Conservation (phyloP, 169 alveolate species). For the Babesia bigemina region DNA sequence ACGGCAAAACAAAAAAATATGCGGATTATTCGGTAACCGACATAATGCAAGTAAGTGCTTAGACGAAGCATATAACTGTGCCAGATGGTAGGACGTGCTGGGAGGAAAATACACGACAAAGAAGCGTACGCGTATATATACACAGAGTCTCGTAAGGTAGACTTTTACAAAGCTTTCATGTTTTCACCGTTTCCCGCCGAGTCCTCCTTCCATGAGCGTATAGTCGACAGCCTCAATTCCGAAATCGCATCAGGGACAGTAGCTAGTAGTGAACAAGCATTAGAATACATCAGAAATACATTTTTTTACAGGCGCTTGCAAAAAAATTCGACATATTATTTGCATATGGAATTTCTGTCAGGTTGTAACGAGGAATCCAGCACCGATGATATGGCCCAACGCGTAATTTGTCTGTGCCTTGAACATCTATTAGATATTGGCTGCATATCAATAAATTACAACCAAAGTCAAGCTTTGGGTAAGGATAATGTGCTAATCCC, state of each 20-base stretch:
- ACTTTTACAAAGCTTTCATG: constrained; percentile 95
- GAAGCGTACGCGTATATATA: constrained; percentile 95
- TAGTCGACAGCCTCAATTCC: constrained; percentile 96
- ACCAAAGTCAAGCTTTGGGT: neutral
- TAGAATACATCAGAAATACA: constrained; percentile 84
- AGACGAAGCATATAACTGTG: neutral
- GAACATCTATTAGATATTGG: constrained; percentile 51
- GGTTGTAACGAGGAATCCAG: constrained; percentile 38
- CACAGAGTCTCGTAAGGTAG: constrained; percentile 94
- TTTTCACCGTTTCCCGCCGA: constrained; percentile 99
- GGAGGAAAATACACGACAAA: constrained; percentile 97
- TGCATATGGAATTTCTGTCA: constrained; percentile 36
- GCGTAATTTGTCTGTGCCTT: constrained; percentile 32
- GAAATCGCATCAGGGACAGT: constrained; percentile 96
- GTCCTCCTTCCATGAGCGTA: constrained; percentile 86
- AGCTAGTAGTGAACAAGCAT: constrained; percentile 74
- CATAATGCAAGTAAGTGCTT: constrained; percentile 58
- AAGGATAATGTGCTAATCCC: constrained; percentile 56
- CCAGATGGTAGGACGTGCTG: constrained; percentile 99
- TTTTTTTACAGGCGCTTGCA: constrained; percentile 83
- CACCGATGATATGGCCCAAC: constrained; percentile 54
- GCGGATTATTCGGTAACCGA: constrained; percentile 71
- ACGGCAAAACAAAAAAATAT: constrained; percentile 72
- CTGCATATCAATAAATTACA: constrained; percentile 31
- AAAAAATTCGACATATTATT: constrained; percentile 77